phyloP scores from a whole-genome alignment of 164 flowering plant genomes.

The Aristolochia contorta region DNA sequence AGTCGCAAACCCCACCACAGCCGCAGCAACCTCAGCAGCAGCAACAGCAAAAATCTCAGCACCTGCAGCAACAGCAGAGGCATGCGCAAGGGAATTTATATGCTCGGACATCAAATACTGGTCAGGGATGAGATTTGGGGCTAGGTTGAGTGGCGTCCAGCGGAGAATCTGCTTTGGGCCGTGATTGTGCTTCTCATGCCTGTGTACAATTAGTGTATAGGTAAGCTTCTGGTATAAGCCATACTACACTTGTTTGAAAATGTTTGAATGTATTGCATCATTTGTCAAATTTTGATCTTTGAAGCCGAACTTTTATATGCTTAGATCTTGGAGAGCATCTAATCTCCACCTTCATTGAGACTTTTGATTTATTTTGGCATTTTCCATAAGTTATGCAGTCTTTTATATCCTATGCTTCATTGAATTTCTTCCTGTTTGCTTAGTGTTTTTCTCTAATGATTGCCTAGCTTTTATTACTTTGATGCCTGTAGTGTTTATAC shows the following conservation, averaged over 20 bases:
- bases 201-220: constrained; percentile 51
- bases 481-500: no score
- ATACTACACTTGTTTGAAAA: no score
- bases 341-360: no score
- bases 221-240: constrained; percentile 14
- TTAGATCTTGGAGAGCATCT: no score
- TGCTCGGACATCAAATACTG: constrained; percentile 33
- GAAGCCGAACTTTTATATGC: no score
- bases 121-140: constrained; percentile 32
- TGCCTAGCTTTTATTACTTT: no score
- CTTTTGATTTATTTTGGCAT: no score
- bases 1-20: constrained; percentile 11
- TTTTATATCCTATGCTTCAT: no score
- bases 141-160: constrained; percentile 16
- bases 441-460: no score
- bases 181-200: constrained; percentile 29
- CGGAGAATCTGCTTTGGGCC: constrained; percentile 10
- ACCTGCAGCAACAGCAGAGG: constrained; percentile 13
- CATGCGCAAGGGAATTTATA: constrained; percentile 32
- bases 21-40: constrained; percentile 18
- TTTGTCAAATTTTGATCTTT: background rate
- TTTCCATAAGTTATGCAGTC: no score
- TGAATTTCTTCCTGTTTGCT: no score
- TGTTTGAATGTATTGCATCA: background rate
- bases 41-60: constrained; percentile 7